phyloP scores from a whole-genome alignment of 2,329 filamentous ascomycete genomes.

The Talaromyces sp. region DNA sequence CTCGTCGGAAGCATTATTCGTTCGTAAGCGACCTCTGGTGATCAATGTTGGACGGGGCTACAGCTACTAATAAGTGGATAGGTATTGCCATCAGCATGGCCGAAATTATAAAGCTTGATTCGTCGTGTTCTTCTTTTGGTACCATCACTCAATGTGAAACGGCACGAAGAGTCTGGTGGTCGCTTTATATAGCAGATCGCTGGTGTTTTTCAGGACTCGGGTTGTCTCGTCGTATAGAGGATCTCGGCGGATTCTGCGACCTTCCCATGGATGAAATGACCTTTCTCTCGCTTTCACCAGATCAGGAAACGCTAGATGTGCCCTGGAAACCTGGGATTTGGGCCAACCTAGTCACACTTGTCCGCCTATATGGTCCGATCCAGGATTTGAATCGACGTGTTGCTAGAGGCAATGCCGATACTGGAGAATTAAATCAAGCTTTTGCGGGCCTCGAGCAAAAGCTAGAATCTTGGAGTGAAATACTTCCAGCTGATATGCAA shows the following conservation, averaged over 20 bases:
- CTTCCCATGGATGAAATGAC: neutral
- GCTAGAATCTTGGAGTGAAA: neutral
- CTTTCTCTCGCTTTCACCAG: neutral
- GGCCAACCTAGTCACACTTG: neutral
- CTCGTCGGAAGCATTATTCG: neutral
- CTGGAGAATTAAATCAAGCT: neutral
- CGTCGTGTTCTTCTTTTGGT: neutral
- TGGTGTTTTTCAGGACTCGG: conserved; percentile 1
- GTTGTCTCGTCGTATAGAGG: neutral
- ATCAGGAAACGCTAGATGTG: neutral
- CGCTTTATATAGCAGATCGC: neutral
- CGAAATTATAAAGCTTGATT: neutral
- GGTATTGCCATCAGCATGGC: neutral
- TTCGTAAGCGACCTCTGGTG: neutral
- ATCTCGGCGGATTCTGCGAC: neutral
- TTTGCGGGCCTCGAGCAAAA: neutral
- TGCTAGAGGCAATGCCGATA: neutral
- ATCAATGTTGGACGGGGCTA: neutral
- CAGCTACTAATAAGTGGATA: neutral
- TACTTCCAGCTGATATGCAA: neutral
- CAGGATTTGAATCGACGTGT: neutral
- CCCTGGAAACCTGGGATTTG: neutral
- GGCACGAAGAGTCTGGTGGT: neutral
- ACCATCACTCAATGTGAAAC: neutral
- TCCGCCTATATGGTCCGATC: neutral